Evolutionary conservation across 2,329 filamentous ascomycete species (phyloP).

Genomic region (Botrytis fabae): DNA sequence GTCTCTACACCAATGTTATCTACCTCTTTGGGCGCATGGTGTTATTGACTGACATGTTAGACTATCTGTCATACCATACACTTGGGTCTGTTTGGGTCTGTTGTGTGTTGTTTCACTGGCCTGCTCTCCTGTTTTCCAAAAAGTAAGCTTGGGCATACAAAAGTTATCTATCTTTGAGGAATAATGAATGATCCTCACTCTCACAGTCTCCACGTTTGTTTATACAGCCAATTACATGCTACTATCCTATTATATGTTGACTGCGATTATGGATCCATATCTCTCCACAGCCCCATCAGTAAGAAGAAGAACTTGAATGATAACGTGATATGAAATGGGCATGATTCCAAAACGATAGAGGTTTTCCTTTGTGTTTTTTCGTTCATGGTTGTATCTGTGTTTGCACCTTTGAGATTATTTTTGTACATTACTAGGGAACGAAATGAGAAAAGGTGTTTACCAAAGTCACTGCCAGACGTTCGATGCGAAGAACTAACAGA

Average conservation of each 20-base stretch:
- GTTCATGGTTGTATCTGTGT: background rate
- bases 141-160: conserved; percentile 17
- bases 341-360: background rate
- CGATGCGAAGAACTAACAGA: background rate
- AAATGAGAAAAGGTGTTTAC: background rate
- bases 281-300: background rate
- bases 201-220: background rate
- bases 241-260: background rate
- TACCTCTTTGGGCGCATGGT: conserved; percentile 17
- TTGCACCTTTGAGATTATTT: background rate
- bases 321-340: background rate
- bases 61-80: conserved; percentile 16
- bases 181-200: conserved; percentile 1
- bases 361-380: background rate
- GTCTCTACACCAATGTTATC: conserved; percentile 32
- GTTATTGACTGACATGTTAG: conserved; percentile 11
- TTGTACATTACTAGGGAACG: background rate
- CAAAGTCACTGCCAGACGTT: background rate
- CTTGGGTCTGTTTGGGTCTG: conserved; percentile 8
- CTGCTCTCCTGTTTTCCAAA: conserved; percentile 7
- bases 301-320: background rate
- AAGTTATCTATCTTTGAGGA: conserved; percentile 22
- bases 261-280: background rate
- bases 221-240: background rate
- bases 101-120: conserved; percentile 3